Conservation (phyloP, 257 asterid species). For the Solanum chiquidenum region DNA sequence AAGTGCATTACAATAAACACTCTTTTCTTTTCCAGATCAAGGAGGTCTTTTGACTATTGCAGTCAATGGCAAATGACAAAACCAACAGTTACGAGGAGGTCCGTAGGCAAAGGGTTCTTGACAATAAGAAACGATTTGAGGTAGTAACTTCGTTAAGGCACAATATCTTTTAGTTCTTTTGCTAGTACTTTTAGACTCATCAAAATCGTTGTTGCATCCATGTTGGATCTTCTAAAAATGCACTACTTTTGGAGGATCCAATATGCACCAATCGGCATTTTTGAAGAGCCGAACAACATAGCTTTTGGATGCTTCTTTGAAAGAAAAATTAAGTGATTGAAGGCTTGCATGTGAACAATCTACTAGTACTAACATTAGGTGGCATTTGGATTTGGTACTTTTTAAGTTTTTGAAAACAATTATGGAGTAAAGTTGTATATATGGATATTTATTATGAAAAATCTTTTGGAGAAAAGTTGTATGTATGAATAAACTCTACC, state of each 20-base stretch:
- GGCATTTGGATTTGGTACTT: not conserved
- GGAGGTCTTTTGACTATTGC: not conserved
- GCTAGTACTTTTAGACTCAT: not conserved
- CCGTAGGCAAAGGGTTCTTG: constrained; percentile 64
- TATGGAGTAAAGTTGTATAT: not conserved
- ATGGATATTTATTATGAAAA: not conserved
- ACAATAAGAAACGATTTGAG: constrained; percentile 65
- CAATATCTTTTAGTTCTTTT: not conserved
- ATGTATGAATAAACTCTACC: not conserved
- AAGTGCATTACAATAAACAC: not conserved
- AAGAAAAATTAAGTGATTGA: not conserved
- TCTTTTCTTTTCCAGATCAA: not conserved
- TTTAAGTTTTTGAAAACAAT: not conserved
- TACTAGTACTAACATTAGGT: not conserved
- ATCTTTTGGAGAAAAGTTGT: not conserved
- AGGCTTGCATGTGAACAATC: not conserved
- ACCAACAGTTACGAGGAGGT: constrained; percentile 50
- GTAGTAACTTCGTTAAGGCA: constrained; percentile 12
- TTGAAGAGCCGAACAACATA: not conserved
- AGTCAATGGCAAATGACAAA: constrained; percentile 32
- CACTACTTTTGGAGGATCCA: not conserved
- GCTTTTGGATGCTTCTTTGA: not conserved
- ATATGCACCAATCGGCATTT: not conserved
- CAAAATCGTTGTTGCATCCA: not conserved
- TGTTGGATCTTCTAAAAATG: not conserved